Conservation (phyloP, 139 green algal genomes). For the Picochlorum sp. region DNA sequence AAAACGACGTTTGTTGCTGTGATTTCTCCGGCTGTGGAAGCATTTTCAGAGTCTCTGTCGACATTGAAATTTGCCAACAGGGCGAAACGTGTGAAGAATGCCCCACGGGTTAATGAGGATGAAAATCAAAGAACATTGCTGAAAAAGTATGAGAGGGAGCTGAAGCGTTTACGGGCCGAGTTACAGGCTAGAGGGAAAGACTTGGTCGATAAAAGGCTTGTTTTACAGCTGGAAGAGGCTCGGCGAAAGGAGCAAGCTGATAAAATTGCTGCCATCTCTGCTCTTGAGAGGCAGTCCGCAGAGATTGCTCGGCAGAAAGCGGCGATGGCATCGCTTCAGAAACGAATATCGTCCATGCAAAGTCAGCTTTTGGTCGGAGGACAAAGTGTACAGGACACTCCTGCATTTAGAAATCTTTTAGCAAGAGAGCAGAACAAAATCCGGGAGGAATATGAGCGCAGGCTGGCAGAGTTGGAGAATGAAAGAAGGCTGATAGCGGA, state of each 20-base stretch:
- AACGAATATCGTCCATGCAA: conserved; percentile 70
- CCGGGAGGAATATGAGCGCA: conserved; percentile 75
- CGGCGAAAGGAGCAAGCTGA: conserved; percentile 83
- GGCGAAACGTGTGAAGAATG: conserved; percentile 92
- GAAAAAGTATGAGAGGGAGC: conserved; percentile 89
- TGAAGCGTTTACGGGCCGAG: conserved; percentile 76
- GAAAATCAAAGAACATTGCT: conserved; percentile 88
- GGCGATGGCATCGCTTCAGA: conserved; percentile 77
- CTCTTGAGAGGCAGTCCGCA: conserved; percentile 66
- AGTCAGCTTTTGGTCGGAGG: conserved; percentile 82
- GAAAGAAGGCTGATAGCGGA: conserved; percentile 66
- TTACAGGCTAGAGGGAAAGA: conserved; percentile 66
- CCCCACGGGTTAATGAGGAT: conserved; percentile 90
- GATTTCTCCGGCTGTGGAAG: conserved; percentile 69
- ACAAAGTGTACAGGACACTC: conserved; percentile 61
- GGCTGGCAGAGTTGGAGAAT: conserved; percentile 70
- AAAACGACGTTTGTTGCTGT: conserved; percentile 88
- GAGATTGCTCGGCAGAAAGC: conserved; percentile 91
- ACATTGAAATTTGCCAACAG: conserved; percentile 92
- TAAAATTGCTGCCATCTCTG: conserved; percentile 89
- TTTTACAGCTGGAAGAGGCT: conserved; percentile 89
- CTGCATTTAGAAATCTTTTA: conserved; percentile 69
- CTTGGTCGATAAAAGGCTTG: conserved; percentile 82
- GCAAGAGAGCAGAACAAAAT: conserved; percentile 69
- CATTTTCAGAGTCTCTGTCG: conserved; percentile 68